Conservation (phyloP, 257 asterid species). For the Mitragyna speciosa region DNA sequence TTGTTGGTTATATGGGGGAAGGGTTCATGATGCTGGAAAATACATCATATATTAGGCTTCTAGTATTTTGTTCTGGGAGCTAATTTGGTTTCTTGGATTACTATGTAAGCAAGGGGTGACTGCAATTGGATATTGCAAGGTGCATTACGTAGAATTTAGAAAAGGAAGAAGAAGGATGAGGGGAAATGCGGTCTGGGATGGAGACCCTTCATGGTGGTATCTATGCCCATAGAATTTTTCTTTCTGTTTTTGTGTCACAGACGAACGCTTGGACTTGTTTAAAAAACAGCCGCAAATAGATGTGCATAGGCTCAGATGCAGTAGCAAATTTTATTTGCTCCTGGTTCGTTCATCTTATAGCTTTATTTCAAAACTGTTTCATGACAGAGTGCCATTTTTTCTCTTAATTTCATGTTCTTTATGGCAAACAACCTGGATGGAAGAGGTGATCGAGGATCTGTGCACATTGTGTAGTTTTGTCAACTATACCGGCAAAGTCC, state of each 20-base stretch:
- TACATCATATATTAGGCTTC: not conserved
- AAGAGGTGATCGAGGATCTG: slow-evolving; percentile 84
- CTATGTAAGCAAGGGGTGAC: no score
- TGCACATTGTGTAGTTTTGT: slow-evolving; percentile 75
- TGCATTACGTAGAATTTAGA: no score
- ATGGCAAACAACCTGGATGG: slow-evolving; percentile 45
- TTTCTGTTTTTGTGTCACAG: not conserved
- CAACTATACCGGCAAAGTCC: slow-evolving; percentile 61
- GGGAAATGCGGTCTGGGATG: not conserved
- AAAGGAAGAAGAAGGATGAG: not conserved
- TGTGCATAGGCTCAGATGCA: not conserved
- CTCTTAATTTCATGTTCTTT: not conserved
- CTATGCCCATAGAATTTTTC: not conserved
- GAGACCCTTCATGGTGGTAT: not conserved
- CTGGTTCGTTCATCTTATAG: not conserved
- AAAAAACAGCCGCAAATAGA: not conserved
- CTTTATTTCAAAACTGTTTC: not conserved
- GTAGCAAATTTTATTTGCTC: not conserved
- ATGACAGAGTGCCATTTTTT: not conserved
- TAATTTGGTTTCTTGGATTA: not conserved
- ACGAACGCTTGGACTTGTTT: not conserved
- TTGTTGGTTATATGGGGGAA: not conserved
- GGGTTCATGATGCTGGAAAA: not conserved
- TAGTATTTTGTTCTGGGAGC: not conserved
- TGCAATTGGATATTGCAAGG: not conserved